A percentile compares a stretch with the other conserved stretches of the same genome.
These are phyloP conservation scores for Coprinopsis marcescibilis DNA, from an alignment of 768 basidiomycete genomes.

Conservation along the genomic window DNA sequence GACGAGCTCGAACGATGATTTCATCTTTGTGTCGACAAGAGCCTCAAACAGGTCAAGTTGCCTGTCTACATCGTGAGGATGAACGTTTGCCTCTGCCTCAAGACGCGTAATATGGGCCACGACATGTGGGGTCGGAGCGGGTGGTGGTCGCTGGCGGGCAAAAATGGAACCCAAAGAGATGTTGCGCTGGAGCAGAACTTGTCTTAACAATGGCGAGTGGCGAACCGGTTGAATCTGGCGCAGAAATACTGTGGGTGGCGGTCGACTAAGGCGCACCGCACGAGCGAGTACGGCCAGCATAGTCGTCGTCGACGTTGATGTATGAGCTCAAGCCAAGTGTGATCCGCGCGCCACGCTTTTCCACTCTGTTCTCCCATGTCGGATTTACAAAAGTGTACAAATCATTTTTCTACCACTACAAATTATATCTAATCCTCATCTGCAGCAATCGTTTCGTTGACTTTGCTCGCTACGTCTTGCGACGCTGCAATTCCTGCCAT, in stretches of 20 bases:
- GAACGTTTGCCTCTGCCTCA: conserved; percentile 72
- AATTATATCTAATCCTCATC: conserved; percentile 4
- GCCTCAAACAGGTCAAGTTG: conserved; percentile 69
- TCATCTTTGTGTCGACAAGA: conserved; percentile 56
- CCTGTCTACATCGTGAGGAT: conserved; percentile 61
- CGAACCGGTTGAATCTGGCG: conserved; percentile 9
- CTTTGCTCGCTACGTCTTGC: conserved; percentile 31
- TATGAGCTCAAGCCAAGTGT: not conserved
- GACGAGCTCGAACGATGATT: conserved; percentile 64
- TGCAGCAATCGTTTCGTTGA: conserved; percentile 28
- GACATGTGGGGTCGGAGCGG: conserved; percentile 54
- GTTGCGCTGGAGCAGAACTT: conserved; percentile 13
- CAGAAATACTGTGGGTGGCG: conserved; percentile 2
- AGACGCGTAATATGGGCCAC: conserved; percentile 67
- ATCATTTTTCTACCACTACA: not conserved
- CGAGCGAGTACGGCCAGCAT: conserved; percentile 12
- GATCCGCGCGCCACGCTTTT: not conserved
- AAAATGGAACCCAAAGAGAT: conserved; percentile 42
- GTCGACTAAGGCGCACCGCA: conserved; percentile 8
- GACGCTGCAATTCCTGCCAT: conserved; percentile 29
- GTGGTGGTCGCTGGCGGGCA: conserved; percentile 38
- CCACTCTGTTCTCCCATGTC: conserved; percentile 21
- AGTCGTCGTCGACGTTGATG: not conserved
- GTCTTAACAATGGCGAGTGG: conserved; percentile 9
- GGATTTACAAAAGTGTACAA: conserved; percentile 35